Evolutionary conservation across 495 filamentous ascomycete genomes (phyloP).

Genomic region (Penicillium malachiteum): DNA sequence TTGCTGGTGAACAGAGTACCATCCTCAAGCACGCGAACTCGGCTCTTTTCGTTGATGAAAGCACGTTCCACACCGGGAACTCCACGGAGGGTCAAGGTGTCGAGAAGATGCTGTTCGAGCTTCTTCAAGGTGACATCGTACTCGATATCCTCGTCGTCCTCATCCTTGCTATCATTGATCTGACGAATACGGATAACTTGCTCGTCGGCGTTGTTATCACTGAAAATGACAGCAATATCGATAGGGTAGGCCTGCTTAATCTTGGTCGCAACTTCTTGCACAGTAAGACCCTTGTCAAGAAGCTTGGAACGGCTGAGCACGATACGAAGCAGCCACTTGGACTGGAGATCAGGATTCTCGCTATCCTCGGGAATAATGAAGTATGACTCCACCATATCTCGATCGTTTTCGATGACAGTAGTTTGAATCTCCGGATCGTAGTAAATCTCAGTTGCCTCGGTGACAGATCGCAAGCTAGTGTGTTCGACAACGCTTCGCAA

Average conservation of each 20-base stretch:
- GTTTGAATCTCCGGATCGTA: constrained; percentile 89
- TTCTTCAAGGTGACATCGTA: constrained; percentile 89
- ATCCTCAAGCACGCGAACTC: constrained; percentile 59
- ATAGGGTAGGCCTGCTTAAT: constrained; percentile 86
- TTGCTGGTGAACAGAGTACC: constrained; percentile 70
- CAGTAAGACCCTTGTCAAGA: constrained; percentile 88
- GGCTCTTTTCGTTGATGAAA: constrained; percentile 81
- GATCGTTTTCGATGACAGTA: constrained; percentile 83
- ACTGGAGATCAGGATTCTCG: constrained; percentile 73
- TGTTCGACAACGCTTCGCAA: constrained; percentile 89
- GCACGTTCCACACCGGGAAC: constrained; percentile 84
- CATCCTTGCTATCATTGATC: constrained; percentile 67
- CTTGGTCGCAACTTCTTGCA: constrained; percentile 86
- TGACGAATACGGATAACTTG: constrained; percentile 93
- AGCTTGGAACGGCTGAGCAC: constrained; percentile 90
- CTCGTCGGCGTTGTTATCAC: constrained; percentile 95
- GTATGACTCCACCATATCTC: constrained; percentile 94
- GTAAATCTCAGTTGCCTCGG: constrained; percentile 89
- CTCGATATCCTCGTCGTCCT: constrained; percentile 75
- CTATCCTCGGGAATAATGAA: constrained; percentile 90
- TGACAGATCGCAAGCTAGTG: constrained; percentile 90
- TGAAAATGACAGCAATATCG: constrained; percentile 91
- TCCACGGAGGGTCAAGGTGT: constrained; percentile 85
- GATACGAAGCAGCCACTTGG: constrained; percentile 92
- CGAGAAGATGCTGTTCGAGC: constrained; percentile 84